phyloP scores from a whole-genome alignment of 169 alveolate genomes.

The Eimeria praecox region DNA sequence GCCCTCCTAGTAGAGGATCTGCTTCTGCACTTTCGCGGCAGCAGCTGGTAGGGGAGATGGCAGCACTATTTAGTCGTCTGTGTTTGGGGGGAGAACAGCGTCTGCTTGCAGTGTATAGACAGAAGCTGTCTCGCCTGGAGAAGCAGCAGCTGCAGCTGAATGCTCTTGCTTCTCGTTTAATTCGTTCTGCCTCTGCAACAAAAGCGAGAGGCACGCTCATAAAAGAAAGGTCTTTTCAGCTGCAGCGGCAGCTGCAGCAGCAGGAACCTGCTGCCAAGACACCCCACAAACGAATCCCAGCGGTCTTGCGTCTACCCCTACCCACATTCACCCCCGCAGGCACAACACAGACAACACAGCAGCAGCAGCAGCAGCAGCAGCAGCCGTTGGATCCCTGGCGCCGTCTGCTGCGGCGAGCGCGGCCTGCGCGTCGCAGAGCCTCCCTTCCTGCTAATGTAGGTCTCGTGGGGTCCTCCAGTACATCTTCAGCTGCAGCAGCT shows the following conservation, averaged over 20 bases:
- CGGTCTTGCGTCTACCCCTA: constrained; percentile 38
- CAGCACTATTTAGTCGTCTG: constrained; percentile 24
- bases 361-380: constrained; percentile 48
- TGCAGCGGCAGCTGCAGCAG: constrained; percentile 57
- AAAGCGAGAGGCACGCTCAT: constrained; percentile 38
- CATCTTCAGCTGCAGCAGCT: constrained; percentile 37
- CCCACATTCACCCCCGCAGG: constrained; percentile 15
- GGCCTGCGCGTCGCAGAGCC: constrained; percentile 42
- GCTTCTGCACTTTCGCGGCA: not conserved
- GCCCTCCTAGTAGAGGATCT: not conserved
- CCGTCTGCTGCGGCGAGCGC: constrained; percentile 18
- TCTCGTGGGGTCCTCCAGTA: not conserved
- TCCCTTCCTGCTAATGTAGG: constrained; percentile 13
- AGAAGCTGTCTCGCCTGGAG: constrained; percentile 11
- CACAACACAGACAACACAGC: not conserved
- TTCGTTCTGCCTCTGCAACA: not conserved
- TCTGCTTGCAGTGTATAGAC: constrained; percentile 4
- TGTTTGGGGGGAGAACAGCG: constrained; percentile 4
- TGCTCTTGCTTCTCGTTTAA: not conserved
- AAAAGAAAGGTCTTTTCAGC: constrained; percentile 46
- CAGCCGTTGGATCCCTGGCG: constrained; percentile 31
- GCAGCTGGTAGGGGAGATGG: constrained; percentile 65
- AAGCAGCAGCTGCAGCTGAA: constrained; percentile 28
- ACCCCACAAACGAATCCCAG: constrained; percentile 10
- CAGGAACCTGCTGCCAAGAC: not conserved